Conservation (phyloP, 345 rosid species). For the Eucalyptus sideroxylon region DNA sequence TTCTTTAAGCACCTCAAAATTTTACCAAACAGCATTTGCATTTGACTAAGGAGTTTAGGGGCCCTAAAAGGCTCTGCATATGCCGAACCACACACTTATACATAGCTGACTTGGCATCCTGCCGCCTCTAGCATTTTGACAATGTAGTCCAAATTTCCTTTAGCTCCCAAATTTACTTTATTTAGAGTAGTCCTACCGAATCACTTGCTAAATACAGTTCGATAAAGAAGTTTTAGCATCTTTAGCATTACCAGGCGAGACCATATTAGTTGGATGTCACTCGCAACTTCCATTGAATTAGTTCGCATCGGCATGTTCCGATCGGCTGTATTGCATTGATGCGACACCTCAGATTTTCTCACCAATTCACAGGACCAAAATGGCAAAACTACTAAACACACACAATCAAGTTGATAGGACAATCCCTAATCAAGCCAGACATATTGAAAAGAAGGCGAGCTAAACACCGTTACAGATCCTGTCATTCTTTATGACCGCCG, state of each 20-base stretch:
- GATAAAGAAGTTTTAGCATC: not conserved
- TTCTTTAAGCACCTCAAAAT: too few relatives aligned
- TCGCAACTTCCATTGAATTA: not conserved
- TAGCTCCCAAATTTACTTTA: not conserved
- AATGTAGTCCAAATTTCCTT: not conserved
- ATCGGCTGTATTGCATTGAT: not conserved
- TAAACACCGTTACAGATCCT: not conserved
- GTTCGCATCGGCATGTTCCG: not conserved
- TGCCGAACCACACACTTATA: too few relatives aligned
- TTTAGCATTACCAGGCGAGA: not conserved
- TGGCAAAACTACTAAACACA: not conserved
- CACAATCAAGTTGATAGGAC: not conserved
- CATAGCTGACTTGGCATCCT: not conserved
- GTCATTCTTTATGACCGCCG: not conserved
- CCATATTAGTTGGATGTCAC: not conserved
- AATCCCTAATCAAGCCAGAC: not conserved
- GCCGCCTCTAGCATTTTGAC: not conserved
- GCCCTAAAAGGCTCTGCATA: not conserved
- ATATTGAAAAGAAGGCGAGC: not conserved
- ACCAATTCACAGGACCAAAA: not conserved
- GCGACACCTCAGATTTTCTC: not conserved
- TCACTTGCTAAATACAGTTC: not conserved
- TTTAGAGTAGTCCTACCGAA: not conserved
- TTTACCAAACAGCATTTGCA: rapidly evolving
- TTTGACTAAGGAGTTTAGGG: too few relatives aligned